These are phyloP conservation scores for Coniella vitis DNA, from an alignment of 2,329 filamentous ascomycete species.

Conservation along the genomic window DNA sequence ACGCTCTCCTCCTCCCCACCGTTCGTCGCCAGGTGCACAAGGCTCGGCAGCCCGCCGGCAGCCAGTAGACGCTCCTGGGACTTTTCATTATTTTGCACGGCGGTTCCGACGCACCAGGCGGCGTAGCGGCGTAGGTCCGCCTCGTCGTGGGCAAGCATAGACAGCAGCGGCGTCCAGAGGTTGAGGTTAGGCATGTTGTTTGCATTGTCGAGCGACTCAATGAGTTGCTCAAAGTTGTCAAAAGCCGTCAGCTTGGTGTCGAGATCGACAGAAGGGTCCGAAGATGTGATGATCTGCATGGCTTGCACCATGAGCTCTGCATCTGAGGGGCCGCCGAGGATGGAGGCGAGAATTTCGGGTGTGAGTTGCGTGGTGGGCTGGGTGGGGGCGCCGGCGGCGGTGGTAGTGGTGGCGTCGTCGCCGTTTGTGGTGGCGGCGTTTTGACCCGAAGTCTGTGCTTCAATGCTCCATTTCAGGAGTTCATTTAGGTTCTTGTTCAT, in stretches of 20 bases:
- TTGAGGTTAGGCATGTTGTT: constrained; percentile 79
- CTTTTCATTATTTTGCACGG: constrained; percentile 90
- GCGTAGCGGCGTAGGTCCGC: constrained; percentile 73
- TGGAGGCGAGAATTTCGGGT: constrained; percentile 62
- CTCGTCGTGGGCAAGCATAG: constrained; percentile 61
- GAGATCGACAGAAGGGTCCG: constrained; percentile 55
- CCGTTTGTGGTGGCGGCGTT: not conserved
- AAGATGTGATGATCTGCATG: constrained; percentile 67
- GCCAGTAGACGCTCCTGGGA: constrained; percentile 66
- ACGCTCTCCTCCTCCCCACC: constrained; percentile 56
- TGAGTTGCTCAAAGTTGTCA: constrained; percentile 90
- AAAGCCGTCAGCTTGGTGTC: constrained; percentile 78
- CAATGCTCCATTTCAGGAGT: constrained; percentile 33
- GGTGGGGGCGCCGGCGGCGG: constrained; percentile 18
- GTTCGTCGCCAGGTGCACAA: constrained; percentile 59
- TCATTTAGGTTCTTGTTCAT: constrained; percentile 29
- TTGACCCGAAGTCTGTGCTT: constrained; percentile 17
- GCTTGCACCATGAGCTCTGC: constrained; percentile 85
- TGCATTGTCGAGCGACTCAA: constrained; percentile 91
- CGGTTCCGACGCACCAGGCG: constrained; percentile 90
- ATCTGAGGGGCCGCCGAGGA: constrained; percentile 81
- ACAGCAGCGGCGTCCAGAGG: constrained; percentile 76
- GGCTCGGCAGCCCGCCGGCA: constrained; percentile 59
- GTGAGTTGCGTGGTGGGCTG: constrained; percentile 45
- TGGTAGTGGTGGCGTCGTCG: too few species aligned